Evolutionary conservation across 305 asterid genomes (phyloP).

Genomic region (Fraxinus velutina): DNA sequence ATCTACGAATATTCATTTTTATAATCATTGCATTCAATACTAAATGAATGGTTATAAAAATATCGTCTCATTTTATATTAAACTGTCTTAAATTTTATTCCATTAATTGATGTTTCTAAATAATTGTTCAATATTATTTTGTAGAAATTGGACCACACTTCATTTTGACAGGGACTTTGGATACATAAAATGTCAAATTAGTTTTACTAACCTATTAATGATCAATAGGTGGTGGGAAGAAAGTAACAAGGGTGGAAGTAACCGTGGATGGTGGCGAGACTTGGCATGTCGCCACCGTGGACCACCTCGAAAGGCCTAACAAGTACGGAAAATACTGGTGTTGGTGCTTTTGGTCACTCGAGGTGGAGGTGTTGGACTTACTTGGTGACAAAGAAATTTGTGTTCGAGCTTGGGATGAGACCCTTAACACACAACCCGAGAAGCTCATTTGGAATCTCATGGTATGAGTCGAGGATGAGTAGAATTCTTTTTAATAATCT

Average conservation of each 20-base stretch:
- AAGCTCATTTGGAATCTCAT: conserved; percentile 87
- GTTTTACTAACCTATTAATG: not conserved
- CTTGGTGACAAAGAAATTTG: conserved; percentile 79
- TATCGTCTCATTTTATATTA: not conserved
- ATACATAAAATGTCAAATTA: not conserved
- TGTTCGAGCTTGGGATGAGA: conserved; percentile 88
- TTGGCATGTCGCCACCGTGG: conserved; percentile 56
- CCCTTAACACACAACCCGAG: conserved; percentile 87
- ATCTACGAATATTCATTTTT: conserved; percentile 11
- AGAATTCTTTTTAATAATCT: not conserved
- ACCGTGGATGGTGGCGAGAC: conserved; percentile 85
- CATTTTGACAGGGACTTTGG: not conserved
- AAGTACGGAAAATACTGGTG: conserved; percentile 91
- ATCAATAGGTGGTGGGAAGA: conserved; percentile 78
- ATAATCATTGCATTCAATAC: not conserved
- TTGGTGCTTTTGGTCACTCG: conserved; percentile 92
- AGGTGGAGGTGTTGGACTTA: conserved; percentile 75
- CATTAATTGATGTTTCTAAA: not conserved
- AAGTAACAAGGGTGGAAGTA: conserved; percentile 87
- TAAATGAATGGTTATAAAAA: not conserved
- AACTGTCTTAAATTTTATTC: no score
- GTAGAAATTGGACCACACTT: not conserved
- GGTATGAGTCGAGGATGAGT: conserved; percentile 35
- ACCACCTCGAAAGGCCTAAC: conserved; percentile 65
- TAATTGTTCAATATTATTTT: not conserved